These are phyloP conservation scores for Amoebophrya sp. DNA, from an alignment of 169 alveolate genomes.

Conservation along the genomic window DNA sequence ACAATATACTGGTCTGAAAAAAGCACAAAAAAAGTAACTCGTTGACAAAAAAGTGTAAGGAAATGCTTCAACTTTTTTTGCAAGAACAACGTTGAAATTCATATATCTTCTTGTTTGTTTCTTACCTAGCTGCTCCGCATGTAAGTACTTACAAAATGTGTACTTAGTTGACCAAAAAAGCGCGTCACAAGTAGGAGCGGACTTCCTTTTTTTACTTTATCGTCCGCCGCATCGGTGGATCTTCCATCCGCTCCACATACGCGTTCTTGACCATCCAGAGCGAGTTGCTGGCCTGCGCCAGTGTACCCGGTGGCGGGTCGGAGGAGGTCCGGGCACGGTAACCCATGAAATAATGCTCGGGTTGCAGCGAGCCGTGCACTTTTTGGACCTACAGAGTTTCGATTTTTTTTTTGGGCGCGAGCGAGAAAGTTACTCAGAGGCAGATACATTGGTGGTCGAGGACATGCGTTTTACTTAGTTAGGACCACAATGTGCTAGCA, in stretches of 20 bases:
- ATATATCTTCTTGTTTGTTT: no score
- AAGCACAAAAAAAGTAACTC: no score
- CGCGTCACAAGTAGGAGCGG: no score
- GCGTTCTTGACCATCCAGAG: neutral
- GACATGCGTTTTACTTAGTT: neutral
- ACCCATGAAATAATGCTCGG: constrained; percentile 1
- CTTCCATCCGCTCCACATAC: neutral
- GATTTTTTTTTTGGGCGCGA: neutral
- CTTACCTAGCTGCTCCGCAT: no score
- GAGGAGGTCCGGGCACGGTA: neutral
- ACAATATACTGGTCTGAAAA: no score
- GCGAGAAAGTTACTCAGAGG: neutral
- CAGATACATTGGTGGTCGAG: neutral
- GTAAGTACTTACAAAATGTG: no score
- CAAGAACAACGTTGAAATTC: no score
- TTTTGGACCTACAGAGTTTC: neutral
- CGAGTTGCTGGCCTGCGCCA: neutral
- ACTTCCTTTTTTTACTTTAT: neutral
- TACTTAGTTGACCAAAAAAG: no score
- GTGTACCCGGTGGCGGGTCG: neutral
- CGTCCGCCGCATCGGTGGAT: neutral
- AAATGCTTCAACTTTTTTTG: no score
- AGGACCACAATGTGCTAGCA: neutral
- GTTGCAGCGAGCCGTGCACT: neutral
- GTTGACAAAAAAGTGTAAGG: no score